Evolutionary conservation across 306 rosid genomes (phyloP).

Genomic region (Adenanthera pavonina): DNA sequence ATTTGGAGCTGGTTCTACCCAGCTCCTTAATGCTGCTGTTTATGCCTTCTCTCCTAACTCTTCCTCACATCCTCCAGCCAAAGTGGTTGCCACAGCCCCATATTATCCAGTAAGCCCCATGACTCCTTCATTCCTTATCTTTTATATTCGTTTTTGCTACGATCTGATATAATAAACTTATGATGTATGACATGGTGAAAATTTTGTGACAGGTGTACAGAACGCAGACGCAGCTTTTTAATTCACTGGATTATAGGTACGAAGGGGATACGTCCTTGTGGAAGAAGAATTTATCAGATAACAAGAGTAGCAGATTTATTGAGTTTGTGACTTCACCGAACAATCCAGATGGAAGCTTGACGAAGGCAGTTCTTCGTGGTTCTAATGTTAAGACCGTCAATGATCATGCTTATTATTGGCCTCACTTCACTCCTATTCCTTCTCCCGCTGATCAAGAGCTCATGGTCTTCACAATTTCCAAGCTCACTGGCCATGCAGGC

Average conservation of each 20-base stretch:
- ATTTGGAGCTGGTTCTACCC: constrained; percentile 51
- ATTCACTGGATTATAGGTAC: constrained; percentile 38
- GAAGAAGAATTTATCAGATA: constrained; percentile 38
- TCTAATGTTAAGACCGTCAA: constrained; percentile 44
- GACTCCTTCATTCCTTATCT: background rate
- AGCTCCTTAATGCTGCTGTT: constrained; percentile 51
- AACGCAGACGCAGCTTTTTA: constrained; percentile 47
- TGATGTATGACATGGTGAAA: too few species aligned
- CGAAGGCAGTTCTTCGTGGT: constrained; percentile 35
- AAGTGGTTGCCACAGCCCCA: constrained; percentile 37
- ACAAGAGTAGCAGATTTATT: constrained; percentile 20
- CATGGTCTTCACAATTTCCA: constrained; percentile 56
- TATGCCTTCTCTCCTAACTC: constrained; percentile 39
- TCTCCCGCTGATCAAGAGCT: constrained; percentile 56
- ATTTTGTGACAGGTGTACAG: constrained; percentile 40
- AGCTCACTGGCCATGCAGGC: constrained; percentile 68
- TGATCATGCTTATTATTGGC: constrained; percentile 65
- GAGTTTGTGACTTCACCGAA: constrained; percentile 73
- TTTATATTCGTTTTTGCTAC: too few species aligned
- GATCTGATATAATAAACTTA: too few species aligned
- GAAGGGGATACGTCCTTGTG: constrained; percentile 53
- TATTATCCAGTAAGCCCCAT: constrained; percentile 35
- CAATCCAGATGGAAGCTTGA: constrained; percentile 65
- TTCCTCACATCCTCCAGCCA: constrained; percentile 29
- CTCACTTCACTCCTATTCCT: constrained; percentile 65